These are phyloP conservation scores for Sugiyamaella novakii DNA, from an alignment of 1,139 yeast species.

Conservation along the genomic window DNA sequence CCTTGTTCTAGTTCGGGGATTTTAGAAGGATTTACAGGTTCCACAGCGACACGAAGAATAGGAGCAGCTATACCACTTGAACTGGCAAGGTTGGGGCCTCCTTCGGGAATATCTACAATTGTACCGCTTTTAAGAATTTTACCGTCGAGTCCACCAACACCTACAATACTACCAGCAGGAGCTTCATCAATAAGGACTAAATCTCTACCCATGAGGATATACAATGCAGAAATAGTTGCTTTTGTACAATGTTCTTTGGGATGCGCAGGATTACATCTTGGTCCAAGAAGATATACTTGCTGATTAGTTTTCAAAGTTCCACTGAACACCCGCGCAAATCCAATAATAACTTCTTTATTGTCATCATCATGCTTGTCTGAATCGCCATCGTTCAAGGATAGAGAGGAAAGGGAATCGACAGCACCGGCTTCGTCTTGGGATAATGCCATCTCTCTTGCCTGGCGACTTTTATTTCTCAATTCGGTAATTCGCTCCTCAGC, in stretches of 20 bases:
- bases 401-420: slow-evolving; percentile 20
- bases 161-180: slow-evolving; percentile 95
- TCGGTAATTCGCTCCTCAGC: slow-evolving; percentile 50
- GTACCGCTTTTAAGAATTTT: slow-evolving; percentile 87
- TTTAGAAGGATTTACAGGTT: slow-evolving; percentile 84
- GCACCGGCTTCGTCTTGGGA: slow-evolving; percentile 39
- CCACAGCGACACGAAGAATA: slow-evolving; percentile 90
- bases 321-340: slow-evolving; percentile 85
- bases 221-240: slow-evolving; percentile 65
- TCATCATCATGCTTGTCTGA: slow-evolving; percentile 38
- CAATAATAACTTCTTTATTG: slow-evolving; percentile 56
- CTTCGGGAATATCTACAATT: slow-evolving; percentile 50
- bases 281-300: slow-evolving; percentile 73
- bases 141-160: slow-evolving; percentile 88
- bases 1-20: slow-evolving; percentile 78
- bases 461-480: slow-evolving; percentile 63
- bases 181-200: slow-evolving; percentile 73
- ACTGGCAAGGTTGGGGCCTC: slow-evolving; percentile 74
- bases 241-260: slow-evolving; percentile 61
- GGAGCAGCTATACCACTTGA: slow-evolving; percentile 71
- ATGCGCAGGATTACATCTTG: slow-evolving; percentile 74
- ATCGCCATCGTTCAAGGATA: slow-evolving; percentile 25
- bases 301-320: slow-evolving; percentile 81
- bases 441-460: slow-evolving; percentile 57
- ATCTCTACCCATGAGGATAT: slow-evolving; percentile 90